Conservation (phyloP, 306 rosid species). For the Corylus avellana region DNA sequence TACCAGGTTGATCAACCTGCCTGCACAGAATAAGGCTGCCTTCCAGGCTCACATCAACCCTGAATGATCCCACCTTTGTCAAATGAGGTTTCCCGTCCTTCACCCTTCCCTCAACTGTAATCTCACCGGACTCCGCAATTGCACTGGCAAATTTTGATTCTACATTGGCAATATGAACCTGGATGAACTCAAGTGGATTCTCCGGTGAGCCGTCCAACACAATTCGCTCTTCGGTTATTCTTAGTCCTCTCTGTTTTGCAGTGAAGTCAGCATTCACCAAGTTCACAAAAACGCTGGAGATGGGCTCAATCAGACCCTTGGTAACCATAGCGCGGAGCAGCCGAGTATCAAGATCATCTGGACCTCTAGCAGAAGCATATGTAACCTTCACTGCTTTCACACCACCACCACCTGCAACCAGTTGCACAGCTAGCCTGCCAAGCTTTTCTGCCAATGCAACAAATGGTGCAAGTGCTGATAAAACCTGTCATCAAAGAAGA, state of each 20-base stretch:
- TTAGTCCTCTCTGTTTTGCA: slow-evolving; percentile 90
- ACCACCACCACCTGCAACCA: slow-evolving; percentile 97
- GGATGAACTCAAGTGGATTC: slow-evolving; percentile 73
- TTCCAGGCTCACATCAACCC: slow-evolving; percentile 93
- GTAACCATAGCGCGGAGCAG: slow-evolving; percentile 96
- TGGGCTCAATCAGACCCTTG: slow-evolving; percentile 96
- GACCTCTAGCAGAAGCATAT: slow-evolving; percentile 85
- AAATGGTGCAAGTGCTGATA: slow-evolving; percentile 80
- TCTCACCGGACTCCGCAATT: slow-evolving; percentile 83
- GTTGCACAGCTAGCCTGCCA: slow-evolving; percentile 92
- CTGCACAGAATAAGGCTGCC: slow-evolving; percentile 89
- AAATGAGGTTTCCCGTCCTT: slow-evolving; percentile 90
- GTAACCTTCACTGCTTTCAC: slow-evolving; percentile 85
- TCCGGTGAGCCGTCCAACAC: slow-evolving; percentile 88
- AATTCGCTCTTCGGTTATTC: slow-evolving; percentile 79
- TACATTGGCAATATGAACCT: slow-evolving; percentile 93
- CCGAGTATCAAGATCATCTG: slow-evolving; percentile 96
- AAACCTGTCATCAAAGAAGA: slow-evolving; percentile 52
- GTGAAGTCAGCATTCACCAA: slow-evolving; percentile 97
- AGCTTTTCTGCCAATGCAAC: slow-evolving; percentile 90
- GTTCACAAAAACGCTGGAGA: slow-evolving; percentile 85
- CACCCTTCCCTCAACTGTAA: slow-evolving; percentile 82
- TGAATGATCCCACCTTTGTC: slow-evolving; percentile 97
- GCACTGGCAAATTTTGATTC: slow-evolving; percentile 93
- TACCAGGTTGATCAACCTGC: slow-evolving; percentile 98